Evolutionary conservation across 495 filamentous ascomycete genomes (phyloP), one percentile per base, ranked within the genome.

Genomic region (Penicillium lagena): DNA sequence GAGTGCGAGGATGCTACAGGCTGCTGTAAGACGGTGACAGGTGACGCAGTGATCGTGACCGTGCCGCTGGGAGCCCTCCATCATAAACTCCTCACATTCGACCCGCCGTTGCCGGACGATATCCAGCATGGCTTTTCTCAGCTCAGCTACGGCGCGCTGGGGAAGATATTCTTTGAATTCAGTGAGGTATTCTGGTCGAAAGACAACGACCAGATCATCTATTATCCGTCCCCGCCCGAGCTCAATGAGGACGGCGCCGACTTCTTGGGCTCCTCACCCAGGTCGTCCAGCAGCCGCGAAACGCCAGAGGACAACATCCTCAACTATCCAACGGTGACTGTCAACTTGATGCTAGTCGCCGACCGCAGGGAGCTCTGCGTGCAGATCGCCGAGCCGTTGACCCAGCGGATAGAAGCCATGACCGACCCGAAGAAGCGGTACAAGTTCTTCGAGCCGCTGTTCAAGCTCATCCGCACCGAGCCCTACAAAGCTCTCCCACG

Each of bases 101-200:
- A 45, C 39, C 54, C 54, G 35, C 54, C 54, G 33, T 43, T 58
- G 42, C 54, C 54, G 47, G 43, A 49, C 39, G 54, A 58, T 12
- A 58, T 58, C 48, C 51, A 58, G 39, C 39, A 47, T 38, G 54
- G 47, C 7, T 51, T 58, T 38, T 42, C 51, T 27, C 39, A 29
- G 11, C 49, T 40, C 37, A 58, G 54, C 47, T 58, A 54, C 45
- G 54, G 51, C 29, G 54, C 54, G 7, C 37, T 58, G 42, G 54
- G 54, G 42, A 58, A 58, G 33, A 45, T 58, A 8, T 58, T 58
- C 14, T 58, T 58, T n/a, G 54, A 58, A 37, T 58, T 58, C n/a
- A 42, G 28, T 39, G 54, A 58, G 12, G 42, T 54, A 15, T 58
- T 58, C 42, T 58, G 54, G 54, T 42, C 51, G 2, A 58, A 58